Conservation (phyloP, 2,329 filamentous ascomycete genomes). For the Neofusicoccum laricinum region DNA sequence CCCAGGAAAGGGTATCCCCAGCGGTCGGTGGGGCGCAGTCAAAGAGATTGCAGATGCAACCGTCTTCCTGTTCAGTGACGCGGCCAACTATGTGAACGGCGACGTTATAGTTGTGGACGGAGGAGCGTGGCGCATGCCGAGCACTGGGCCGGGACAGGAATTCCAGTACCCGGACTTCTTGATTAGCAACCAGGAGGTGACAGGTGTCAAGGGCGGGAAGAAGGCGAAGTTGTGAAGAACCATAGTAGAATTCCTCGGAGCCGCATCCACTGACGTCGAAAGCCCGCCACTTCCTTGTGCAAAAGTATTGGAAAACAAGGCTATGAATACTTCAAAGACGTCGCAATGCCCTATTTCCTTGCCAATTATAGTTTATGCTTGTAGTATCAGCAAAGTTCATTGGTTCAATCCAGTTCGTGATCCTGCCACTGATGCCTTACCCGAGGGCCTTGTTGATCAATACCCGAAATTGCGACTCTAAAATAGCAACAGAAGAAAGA, state of each 20-base stretch:
- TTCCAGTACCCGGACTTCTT: slow-evolving; percentile 59
- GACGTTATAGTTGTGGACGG: slow-evolving; percentile 68
- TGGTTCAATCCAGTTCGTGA: background rate
- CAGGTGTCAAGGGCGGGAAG: slow-evolving; percentile 58
- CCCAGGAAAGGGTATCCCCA: slow-evolving; percentile 54
- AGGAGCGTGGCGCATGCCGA: slow-evolving; percentile 48
- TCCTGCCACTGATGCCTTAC: background rate
- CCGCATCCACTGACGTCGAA: background rate
- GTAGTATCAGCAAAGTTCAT: background rate
- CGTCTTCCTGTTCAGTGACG: slow-evolving; percentile 81
- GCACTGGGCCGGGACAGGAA: slow-evolving; percentile 34
- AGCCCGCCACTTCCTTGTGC: no score
- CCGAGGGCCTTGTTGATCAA: background rate
- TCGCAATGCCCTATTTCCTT: background rate
- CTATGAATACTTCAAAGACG: background rate
- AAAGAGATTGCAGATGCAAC: slow-evolving; percentile 92
- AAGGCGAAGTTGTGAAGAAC: slow-evolving; percentile 51
- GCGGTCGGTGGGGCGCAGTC: slow-evolving; percentile 73
- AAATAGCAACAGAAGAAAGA: background rate
- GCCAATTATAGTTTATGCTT: background rate
- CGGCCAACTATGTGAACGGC: slow-evolving; percentile 83
- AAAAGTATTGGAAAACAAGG: slow-evolving; percentile 8
- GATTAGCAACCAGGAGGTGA: slow-evolving; percentile 51
- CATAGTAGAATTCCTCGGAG: background rate
- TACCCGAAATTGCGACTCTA: background rate